phyloP scores from a whole-genome alignment of 2,329 filamentous ascomycete genomes.

The Sclerotinia subarctica region DNA sequence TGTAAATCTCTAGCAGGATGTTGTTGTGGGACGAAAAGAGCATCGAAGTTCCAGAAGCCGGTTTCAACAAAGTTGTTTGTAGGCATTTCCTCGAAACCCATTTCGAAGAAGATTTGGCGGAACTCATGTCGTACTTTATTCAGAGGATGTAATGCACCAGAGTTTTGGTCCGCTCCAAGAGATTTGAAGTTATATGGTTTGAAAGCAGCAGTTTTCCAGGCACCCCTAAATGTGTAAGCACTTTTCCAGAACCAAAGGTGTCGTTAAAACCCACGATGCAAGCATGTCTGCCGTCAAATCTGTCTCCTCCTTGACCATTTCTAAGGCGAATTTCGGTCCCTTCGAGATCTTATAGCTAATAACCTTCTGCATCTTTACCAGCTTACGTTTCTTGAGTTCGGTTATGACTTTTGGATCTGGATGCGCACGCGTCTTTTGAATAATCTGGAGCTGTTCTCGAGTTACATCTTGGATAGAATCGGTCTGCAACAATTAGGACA shows the following conservation, averaged over 20 bases:
- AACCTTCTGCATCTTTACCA: constrained; percentile 78
- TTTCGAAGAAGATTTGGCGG: constrained; percentile 97
- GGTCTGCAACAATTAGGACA: constrained; percentile 40
- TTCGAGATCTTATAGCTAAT: constrained; percentile 82
- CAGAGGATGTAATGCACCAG: constrained; percentile 64
- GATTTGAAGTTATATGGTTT: constrained; percentile 78
- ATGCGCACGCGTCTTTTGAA: constrained; percentile 67
- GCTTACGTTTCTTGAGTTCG: constrained; percentile 89
- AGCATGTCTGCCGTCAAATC: constrained; percentile 95
- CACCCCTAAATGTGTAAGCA: constrained; percentile 50
- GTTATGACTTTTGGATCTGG: constrained; percentile 71
- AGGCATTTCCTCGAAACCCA: constrained; percentile 98
- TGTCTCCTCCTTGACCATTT: constrained; percentile 90
- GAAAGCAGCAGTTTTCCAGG: constrained; percentile 90
- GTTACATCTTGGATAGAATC: constrained; percentile 80
- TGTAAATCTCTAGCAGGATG: constrained; percentile 96
- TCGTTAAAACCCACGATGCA: constrained; percentile 46
- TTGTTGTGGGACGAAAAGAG: constrained; percentile 95
- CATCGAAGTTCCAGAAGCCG: constrained; percentile 98
- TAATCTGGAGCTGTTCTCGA: constrained; percentile 68
- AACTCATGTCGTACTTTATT: constrained; percentile 97
- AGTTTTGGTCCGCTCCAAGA: constrained; percentile 58
- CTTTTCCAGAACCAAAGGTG: constrained; percentile 19
- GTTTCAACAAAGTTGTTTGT: constrained; percentile 92
- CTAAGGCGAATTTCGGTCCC: constrained; percentile 81